These are phyloP conservation scores for Fragilariopsis cylindrus DNA, from an alignment of 108 stramenopile genomes.

Conservation along the genomic window DNA sequence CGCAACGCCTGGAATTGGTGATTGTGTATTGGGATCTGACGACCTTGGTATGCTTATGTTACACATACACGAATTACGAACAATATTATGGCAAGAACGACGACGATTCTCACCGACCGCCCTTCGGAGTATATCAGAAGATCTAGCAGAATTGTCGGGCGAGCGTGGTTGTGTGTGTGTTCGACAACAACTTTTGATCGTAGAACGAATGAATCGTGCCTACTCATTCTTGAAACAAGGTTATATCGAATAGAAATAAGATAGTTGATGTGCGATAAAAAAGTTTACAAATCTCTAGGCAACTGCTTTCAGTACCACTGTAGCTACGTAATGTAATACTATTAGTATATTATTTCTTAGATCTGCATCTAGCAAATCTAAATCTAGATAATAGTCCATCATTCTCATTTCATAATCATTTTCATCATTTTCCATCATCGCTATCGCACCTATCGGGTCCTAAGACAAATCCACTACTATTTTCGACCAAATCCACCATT, in stretches of 20 bases:
- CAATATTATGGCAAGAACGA: constrained; percentile 74
- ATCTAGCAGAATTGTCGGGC: constrained; percentile 87
- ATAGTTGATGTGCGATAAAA: too few relatives aligned
- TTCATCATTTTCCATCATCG: too few relatives aligned
- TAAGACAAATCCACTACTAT: too few relatives aligned
- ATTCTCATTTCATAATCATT: too few relatives aligned
- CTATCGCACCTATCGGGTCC: too few relatives aligned
- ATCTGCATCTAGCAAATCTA: too few relatives aligned
- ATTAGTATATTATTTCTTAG: too few relatives aligned
- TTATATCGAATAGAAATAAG: neutral
- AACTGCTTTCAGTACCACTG: too few relatives aligned
- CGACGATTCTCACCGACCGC: constrained; percentile 58
- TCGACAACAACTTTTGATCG: constrained; percentile 78
- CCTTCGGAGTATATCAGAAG: constrained; percentile 75
- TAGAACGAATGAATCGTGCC: constrained; percentile 80
- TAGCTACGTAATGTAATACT: too few relatives aligned
- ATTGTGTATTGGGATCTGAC: constrained; percentile 50
- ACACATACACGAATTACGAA: constrained; percentile 82
- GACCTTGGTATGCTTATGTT: constrained; percentile 92
- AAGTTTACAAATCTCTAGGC: too few relatives aligned
- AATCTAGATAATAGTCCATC: too few relatives aligned
- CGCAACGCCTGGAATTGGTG: neutral
- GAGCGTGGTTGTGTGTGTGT: constrained; percentile 86
- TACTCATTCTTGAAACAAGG: constrained; percentile 79
- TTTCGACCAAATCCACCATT: too few relatives aligned